A percentile compares a stretch with the other conserved stretches of the same genome.
Evolutionary conservation across 2,329 filamentous ascomycete species (phyloP).

Genomic region (Neofusicoccum cordaticola): DNA sequence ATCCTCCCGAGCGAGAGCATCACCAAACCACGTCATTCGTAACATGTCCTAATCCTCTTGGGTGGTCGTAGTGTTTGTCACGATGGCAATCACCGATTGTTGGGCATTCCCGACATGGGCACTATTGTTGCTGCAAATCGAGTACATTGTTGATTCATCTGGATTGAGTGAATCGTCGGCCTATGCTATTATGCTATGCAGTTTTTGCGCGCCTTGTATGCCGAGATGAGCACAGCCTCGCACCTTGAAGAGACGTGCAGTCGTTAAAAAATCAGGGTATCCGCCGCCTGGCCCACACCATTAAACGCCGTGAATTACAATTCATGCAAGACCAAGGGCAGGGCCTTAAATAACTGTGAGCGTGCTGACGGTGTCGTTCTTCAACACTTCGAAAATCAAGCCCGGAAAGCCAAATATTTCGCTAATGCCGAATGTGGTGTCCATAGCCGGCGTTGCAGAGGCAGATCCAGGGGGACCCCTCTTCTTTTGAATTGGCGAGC

Average conservation of each 20-base stretch:
- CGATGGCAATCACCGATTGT: too few relatives aligned
- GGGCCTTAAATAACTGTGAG: conserved; percentile 74
- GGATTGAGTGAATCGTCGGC: neutral
- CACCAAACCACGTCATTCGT: neutral
- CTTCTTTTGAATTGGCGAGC: conserved; percentile 22
- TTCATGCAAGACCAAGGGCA: neutral
- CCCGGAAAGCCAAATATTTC: conserved; percentile 93
- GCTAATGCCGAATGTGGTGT: conserved; percentile 63
- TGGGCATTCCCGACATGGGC: neutral
- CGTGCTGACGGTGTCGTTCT: conserved; percentile 85
- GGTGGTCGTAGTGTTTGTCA: neutral
- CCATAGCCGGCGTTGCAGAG: conserved; percentile 40
- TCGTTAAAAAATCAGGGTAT: neutral
- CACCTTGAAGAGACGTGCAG: neutral
- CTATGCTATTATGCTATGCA: neutral
- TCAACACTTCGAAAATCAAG: conserved; percentile 90
- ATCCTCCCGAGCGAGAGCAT: neutral
- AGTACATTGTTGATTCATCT: neutral
- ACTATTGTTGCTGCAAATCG: neutral
- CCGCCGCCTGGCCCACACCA: neutral
- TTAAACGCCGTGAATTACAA: neutral
- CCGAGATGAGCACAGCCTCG: neutral
- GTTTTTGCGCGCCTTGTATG: neutral
- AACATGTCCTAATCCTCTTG: neutral
- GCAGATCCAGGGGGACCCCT: conserved; percentile 29